Base-by-base conservation (phyloP, 1,139 yeast genomes). In the Meyerozyma guilliermondii region DNA sequence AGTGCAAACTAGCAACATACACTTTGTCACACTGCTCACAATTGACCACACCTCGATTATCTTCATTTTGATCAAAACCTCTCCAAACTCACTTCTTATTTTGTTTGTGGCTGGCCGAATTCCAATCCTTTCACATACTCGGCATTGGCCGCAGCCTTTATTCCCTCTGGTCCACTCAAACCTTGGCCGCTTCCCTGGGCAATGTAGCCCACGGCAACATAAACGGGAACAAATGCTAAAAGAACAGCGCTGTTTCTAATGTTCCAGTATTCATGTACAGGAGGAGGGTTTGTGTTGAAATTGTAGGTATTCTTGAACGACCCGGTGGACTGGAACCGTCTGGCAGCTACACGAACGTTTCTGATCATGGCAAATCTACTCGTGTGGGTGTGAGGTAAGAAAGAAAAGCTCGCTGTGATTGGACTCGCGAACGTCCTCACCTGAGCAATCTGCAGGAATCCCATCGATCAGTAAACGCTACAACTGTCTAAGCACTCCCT, bases 251-350 rank as follows among this genome's bases (percentile, higher is more conserved):
- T 60, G 52, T 71, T 71, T 48, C 68, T 63, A 22, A 58, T 55
- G 55, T 66, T 68, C 78, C 78, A 72, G 60, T 71, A 72, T 51
- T 66, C 69, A 50, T 72, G 78, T 38, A 70, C 72, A 45, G 71
- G 77, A 35, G 78, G 78, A 35, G 77, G 77, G 48, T 60, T 62
- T 49, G 63, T 64, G 55, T 72, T 65, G 60, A 72, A 72, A 54
- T 68, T 65, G 58, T 61, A 56, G 50, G 69, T 71, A 61, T 72
- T 72, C 56, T 57, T 65, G 63, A 72, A 72, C 10, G 70, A 47
- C n/a, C 36, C 36, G 20, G 24, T 33, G 13, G 36, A 33, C 36
- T 33, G 36, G 36, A 33, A 33, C 36, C 36, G 23, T 20, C 24
- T 33, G 24, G 24, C 23, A 33, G 24, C 36, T 17, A 17, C 36